Conservation (phyloP, 1,284 basidiomycete species). For the Entoloma clypeatum region DNA sequence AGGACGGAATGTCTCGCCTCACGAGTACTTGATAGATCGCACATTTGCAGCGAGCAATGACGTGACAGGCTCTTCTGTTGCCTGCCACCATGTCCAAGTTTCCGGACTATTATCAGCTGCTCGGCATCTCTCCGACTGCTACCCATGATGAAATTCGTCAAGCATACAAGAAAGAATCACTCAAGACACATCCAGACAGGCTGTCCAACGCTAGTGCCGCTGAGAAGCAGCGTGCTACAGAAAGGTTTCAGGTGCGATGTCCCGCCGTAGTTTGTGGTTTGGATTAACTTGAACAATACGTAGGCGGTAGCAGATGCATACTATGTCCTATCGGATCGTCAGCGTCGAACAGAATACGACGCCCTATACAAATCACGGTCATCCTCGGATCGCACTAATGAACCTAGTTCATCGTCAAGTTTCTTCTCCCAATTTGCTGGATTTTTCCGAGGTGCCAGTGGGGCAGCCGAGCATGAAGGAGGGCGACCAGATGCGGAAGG, state of each 20-base stretch:
- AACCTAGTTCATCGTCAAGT: conserved; percentile 64
- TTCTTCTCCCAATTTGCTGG: conserved; percentile 79
- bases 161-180: conserved; percentile 81
- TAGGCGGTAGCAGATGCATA: conserved; percentile 94
- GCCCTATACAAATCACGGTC: conserved; percentile 53
- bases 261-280: not conserved
- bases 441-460: conserved; percentile 52
- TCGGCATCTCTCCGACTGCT: conserved; percentile 56
- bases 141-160: conserved; percentile 72
- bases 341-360: conserved; percentile 82
- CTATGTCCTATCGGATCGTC: conserved; percentile 86
- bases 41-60: conserved; percentile 9
- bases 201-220: conserved; percentile 69
- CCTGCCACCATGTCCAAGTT: conserved; percentile 48
- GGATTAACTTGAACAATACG: conserved; percentile 1
- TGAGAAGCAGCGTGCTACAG: conserved; percentile 75
- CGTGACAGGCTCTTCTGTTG: not conserved
- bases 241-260: conserved; percentile 66
- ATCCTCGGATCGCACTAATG: conserved; percentile 46
- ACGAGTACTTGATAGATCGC: not conserved
- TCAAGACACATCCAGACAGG: conserved; percentile 89
- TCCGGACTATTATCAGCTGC: conserved; percentile 73
- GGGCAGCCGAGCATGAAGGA: conserved; percentile 30
- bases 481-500: conserved; percentile 73
- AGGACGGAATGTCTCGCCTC: too few species aligned